Conservation (phyloP, 2,329 filamentous ascomycete species). For the Trichophyton rubrum region DNA sequence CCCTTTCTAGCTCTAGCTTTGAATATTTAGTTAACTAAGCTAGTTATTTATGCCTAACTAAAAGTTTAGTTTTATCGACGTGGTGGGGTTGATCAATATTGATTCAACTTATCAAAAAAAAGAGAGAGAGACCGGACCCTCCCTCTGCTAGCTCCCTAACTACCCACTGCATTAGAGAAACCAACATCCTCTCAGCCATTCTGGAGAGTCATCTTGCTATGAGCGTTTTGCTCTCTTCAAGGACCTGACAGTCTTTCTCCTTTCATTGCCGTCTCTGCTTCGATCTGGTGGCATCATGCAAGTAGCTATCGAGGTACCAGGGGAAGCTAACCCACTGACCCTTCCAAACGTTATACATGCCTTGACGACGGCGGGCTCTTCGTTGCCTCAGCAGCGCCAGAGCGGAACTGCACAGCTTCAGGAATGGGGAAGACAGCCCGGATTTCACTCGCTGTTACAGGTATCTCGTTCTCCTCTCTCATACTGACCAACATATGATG, state of each 20-base stretch:
- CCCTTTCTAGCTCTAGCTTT: not conserved
- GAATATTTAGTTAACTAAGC: not conserved
- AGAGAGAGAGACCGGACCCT: no score
- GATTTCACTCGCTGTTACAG: conserved; percentile 58
- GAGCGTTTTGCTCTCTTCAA: not conserved
- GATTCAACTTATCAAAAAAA: not conserved
- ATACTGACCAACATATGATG: not conserved
- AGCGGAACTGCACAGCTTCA: conserved; percentile 56
- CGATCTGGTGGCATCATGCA: conserved; percentile 39
- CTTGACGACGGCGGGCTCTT: conserved; percentile 51
- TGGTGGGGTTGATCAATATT: not conserved
- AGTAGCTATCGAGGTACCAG: conserved; percentile 64
- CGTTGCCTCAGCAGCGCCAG: conserved; percentile 53
- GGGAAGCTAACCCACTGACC: conserved; percentile 62
- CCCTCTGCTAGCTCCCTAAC: not conserved
- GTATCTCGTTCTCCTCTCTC: conserved; percentile 28
- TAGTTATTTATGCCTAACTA: not conserved
- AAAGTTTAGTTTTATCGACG: conserved; percentile 1
- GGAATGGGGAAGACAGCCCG: conserved; percentile 54
- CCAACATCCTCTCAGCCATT: not conserved
- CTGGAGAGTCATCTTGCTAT: not conserved
- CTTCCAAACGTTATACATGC: conserved; percentile 51
- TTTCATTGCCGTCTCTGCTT: not conserved
- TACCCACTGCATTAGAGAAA: not conserved
- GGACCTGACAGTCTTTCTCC: not conserved